A percentile compares a stretch with the other conserved stretches of the same genome.
phyloP scores from a whole-genome alignment of 257 asterid species.

The Ilex asprella region DNA sequence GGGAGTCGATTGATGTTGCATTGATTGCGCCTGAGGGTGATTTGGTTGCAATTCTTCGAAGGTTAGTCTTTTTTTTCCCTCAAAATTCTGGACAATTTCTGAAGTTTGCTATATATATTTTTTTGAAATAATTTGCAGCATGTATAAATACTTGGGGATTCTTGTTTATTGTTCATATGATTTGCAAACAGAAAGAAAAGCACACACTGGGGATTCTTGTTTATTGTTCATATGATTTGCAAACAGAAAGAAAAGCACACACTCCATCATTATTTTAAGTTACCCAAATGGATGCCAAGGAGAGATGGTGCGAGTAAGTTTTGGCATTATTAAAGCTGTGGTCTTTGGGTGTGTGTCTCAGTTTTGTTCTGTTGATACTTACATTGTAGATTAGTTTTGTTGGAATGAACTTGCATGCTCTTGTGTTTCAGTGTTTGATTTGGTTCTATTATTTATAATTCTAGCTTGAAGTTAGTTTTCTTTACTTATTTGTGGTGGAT shows the following conservation, averaged over 20 bases:
- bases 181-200: neutral
- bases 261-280: neutral
- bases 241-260: neutral
- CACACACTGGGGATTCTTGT: neutral
- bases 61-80: slow-evolving; percentile 25
- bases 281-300: neutral
- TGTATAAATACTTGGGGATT: neutral
- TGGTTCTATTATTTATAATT: too few relatives aligned
- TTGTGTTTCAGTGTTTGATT: too few relatives aligned
- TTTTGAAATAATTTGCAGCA: too few relatives aligned
- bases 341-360: too few relatives aligned
- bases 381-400: too few relatives aligned
- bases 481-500: too few relatives aligned
- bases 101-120: neutral
- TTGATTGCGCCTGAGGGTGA: slow-evolving; percentile 48
- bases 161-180: neutral
- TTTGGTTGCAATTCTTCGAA: slow-evolving; percentile 56
- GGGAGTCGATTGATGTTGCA: slow-evolving; percentile 41
- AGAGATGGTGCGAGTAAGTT: too few relatives aligned
- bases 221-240: neutral
- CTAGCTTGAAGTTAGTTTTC: too few relatives aligned
- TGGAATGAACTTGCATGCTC: too few relatives aligned
- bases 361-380: too few relatives aligned
- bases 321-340: too few relatives aligned
- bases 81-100: too few relatives aligned